Conservation (phyloP, 2,329 filamentous ascomycete species). For the Myriosclerotinia scirpicola region DNA sequence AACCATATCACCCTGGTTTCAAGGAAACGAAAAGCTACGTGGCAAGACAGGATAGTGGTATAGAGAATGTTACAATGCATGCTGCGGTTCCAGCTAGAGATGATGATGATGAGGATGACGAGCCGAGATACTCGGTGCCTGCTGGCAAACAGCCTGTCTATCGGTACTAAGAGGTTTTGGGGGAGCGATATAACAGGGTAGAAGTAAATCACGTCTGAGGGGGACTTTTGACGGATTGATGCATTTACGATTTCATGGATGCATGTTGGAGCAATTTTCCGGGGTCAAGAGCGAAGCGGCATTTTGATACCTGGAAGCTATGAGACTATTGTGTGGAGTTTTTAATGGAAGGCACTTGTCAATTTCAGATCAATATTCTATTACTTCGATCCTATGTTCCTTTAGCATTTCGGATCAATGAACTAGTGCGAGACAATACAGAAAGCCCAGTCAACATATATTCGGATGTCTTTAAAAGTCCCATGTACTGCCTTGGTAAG, state of each 20-base stretch:
- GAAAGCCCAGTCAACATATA: background rate
- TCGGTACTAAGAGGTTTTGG: conserved; percentile 30
- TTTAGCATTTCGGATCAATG: background rate
- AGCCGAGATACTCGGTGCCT: conserved; percentile 25
- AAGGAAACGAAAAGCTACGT: conserved; percentile 35
- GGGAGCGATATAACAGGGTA: too few relatives aligned
- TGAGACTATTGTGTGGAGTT: conserved; percentile 4
- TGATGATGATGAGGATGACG: conserved; percentile 26
- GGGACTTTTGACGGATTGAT: background rate
- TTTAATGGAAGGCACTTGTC: background rate
- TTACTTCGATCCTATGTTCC: background rate
- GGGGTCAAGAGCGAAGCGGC: conserved; percentile 19
- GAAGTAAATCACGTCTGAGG: background rate
- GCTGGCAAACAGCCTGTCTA: conserved; percentile 35
- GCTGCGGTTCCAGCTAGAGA: conserved; percentile 31
- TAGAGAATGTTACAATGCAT: conserved; percentile 35
- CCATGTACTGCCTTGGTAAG: background rate
- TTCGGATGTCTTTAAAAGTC: background rate
- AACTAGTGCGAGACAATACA: background rate
- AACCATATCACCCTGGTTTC: conserved; percentile 42
- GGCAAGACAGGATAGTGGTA: conserved; percentile 35
- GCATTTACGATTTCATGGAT: conserved; percentile 12
- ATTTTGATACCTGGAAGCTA: conserved; percentile 25
- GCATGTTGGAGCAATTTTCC: conserved; percentile 17
- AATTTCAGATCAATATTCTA: background rate